Base-by-base conservation (phyloP, 441 rosid genomes). In the Capsella rubella region DNA sequence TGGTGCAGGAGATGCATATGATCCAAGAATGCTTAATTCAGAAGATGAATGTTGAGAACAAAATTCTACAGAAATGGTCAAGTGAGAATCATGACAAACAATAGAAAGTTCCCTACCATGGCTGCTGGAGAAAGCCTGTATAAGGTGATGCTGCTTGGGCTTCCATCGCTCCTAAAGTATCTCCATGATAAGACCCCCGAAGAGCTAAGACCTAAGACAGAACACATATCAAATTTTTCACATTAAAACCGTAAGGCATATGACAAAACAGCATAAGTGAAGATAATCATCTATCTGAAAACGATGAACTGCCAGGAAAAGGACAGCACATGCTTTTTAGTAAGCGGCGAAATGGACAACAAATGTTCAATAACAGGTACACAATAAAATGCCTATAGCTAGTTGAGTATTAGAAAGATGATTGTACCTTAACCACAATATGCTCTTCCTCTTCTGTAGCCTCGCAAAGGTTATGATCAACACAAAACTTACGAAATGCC, bases 81-180 rank as follows among this genome's bases (percentile, higher is more conserved):
- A 69, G 51, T 43, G 4, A 37, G 42, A 71, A 39, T 32, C 50
- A 53, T 77, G 16, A 12, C 6, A 13, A 13, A 54, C 52, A 27
- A 35, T 1, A 13, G 6, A 53, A 4, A 40, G 8, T 3, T 14
- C 58, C 15, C 64, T 84, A 89, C 98, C 98, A 95, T 32, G 98
- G 99, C 81, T 95, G 99, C 82, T 91, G 98, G 54, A 90, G 87
- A 72, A 92, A 92, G 83, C 95, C 88, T 7, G 98, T 95, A 75
- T 85, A 95, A 67, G 90, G 74, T 34, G 99, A 89, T 54, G 99
- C 97, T 27, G 97, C 92, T 82, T 91, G 99, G 58, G 98, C 99
- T 86, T 92, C 99, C 99, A 95, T 95, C 29, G 97, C 97, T 78
- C 97, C 98, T 82, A 92, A 85, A 58, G 99, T 95, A 80, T 92